These are phyloP conservation scores for Yamadazyma siamensis DNA, from an alignment of 1,139 yeast species.

Conservation along the genomic window DNA sequence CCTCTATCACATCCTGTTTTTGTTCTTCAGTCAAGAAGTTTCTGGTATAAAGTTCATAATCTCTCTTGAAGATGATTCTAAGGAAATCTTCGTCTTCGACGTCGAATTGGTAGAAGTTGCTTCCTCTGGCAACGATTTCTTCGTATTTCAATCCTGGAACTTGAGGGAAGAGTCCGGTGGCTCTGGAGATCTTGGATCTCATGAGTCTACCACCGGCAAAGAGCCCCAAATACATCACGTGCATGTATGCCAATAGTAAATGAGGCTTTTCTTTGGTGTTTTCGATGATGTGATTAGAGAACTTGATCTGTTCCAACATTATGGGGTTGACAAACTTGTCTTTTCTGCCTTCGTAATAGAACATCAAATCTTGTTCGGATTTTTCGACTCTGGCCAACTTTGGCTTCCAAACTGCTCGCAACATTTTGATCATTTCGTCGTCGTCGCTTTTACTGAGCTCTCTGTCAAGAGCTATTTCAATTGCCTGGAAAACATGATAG, in stretches of 20 bases:
- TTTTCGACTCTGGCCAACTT: conserved; percentile 62
- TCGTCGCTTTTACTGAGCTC: conserved; percentile 37
- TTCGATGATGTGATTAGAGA: conserved; percentile 55
- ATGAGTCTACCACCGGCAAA: conserved; percentile 84
- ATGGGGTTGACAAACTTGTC: conserved; percentile 56
- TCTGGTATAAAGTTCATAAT: conserved; percentile 75
- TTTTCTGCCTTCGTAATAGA: conserved; percentile 56
- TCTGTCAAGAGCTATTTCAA: conserved; percentile 53
- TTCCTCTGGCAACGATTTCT: conserved; percentile 59
- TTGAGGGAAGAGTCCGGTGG: conserved; percentile 74
- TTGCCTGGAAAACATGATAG: conserved; percentile 69
- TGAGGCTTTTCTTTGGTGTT: conserved; percentile 63
- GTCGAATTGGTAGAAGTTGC: conserved; percentile 70
- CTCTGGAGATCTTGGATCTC: conserved; percentile 62
- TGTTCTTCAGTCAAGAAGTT: conserved; percentile 63
- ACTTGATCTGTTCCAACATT: conserved; percentile 59
- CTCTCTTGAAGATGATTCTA: conserved; percentile 66
- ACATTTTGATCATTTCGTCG: conserved; percentile 39
- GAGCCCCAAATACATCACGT: conserved; percentile 78
- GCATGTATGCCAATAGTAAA: conserved; percentile 76
- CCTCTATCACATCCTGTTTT: conserved; percentile 67
- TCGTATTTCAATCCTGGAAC: conserved; percentile 60
- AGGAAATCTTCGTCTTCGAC: conserved; percentile 66
- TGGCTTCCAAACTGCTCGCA: conserved; percentile 63
- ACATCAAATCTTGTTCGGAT: conserved; percentile 60